phyloP scores from a whole-genome alignment of 2,329 filamentous ascomycete genomes.

The Sporothrix inflata region DNA sequence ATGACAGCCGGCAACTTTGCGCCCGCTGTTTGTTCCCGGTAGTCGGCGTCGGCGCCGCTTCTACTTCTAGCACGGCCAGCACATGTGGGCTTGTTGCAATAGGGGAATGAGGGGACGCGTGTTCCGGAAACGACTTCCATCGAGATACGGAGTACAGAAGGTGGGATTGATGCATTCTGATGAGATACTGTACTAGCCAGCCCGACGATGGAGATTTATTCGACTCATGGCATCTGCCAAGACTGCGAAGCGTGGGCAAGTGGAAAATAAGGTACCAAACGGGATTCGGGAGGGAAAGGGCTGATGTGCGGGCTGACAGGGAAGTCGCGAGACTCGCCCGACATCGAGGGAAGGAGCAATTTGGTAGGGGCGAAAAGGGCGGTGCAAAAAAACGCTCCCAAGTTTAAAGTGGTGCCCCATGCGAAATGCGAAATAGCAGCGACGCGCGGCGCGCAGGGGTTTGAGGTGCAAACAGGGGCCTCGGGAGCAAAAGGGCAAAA shows the following conservation, averaged over 20 bases:
- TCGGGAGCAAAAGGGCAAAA: not conserved
- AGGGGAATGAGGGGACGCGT: not conserved
- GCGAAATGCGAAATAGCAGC: not conserved
- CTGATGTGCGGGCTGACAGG: not conserved
- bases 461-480: not conserved
- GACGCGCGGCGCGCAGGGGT: slow-evolving; percentile 21
- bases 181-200: no score
- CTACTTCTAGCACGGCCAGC: not conserved
- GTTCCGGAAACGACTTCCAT: not conserved
- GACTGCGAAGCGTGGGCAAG: not conserved
- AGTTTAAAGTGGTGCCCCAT: not conserved
- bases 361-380: not conserved
- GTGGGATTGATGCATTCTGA: not conserved
- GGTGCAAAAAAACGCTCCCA: not conserved
- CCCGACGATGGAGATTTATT: not conserved
- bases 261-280: not conserved
- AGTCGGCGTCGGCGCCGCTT: not conserved
- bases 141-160: not conserved
- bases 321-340: no score
- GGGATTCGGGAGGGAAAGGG: not conserved
- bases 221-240: slow-evolving; percentile 3
- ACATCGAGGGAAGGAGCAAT: not conserved
- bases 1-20: no score
- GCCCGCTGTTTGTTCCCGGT: not conserved
- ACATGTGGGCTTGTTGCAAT: not conserved